A percentile compares a stretch with the other conserved stretches of the same genome.
These are phyloP conservation scores for Suillus hirtellus DNA, from an alignment of 768 basidiomycete genomes.

Conservation along the genomic window DNA sequence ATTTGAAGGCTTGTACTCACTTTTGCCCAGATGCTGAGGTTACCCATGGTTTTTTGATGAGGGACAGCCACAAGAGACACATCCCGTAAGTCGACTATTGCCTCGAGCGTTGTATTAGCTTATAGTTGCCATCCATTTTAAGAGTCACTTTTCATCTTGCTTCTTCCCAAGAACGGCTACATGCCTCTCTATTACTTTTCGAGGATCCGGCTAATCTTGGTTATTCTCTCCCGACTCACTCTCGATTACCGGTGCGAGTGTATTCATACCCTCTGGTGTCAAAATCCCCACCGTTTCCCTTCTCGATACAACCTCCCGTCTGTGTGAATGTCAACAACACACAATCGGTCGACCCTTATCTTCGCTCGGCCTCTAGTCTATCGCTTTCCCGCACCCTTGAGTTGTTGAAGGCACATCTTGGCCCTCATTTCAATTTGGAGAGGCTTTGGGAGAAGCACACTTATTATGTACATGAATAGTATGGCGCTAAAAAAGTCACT, in stretches of 20 bases:
- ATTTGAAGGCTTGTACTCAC: slow-evolving; percentile 36
- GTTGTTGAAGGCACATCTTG: slow-evolving; percentile 36
- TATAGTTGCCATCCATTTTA: slow-evolving; percentile 7
- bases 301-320: slow-evolving; percentile 33
- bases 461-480: slow-evolving; percentile 36
- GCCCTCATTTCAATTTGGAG: slow-evolving; percentile 47
- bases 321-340: slow-evolving; percentile 19
- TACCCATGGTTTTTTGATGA: slow-evolving; percentile 29
- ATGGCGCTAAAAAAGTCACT: not conserved
- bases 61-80: slow-evolving; percentile 21
- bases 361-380: slow-evolving; percentile 39
- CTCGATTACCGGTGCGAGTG: slow-evolving; percentile 30
- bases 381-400: slow-evolving; percentile 41
- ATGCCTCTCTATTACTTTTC: slow-evolving; percentile 30
- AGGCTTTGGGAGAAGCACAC: slow-evolving; percentile 49
- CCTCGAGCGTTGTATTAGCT: not conserved
- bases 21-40: slow-evolving; percentile 33
- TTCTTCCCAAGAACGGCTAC: slow-evolving; percentile 36
- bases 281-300: slow-evolving; percentile 39
- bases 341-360: slow-evolving; percentile 30
- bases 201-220: slow-evolving; percentile 25
- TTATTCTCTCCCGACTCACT: slow-evolving; percentile 26
- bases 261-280: slow-evolving; percentile 40
- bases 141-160: slow-evolving; percentile 39
- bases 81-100: slow-evolving; percentile 28